Conservation (phyloP, 495 filamentous ascomycete species). For the Lasiosphaeris hirsuta region DNA sequence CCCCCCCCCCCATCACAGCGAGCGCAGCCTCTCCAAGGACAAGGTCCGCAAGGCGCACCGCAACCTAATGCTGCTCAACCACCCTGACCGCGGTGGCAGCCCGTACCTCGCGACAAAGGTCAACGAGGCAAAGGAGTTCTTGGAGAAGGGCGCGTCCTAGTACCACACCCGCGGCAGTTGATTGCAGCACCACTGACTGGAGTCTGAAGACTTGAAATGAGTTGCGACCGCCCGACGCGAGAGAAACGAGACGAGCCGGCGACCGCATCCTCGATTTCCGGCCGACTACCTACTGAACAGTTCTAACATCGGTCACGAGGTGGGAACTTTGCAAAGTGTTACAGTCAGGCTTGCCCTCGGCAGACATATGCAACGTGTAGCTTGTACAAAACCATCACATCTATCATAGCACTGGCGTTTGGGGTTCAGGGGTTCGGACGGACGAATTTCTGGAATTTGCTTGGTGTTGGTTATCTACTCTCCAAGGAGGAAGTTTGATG, state of each 20-base stretch:
- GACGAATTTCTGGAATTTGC: neutral
- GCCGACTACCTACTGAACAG: no score
- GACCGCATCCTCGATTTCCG: no score
- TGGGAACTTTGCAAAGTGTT: neutral
- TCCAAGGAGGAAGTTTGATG: no score
- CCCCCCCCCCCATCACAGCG: slow-evolving; percentile 55
- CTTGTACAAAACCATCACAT: slow-evolving; percentile 17
- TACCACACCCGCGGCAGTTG: no score
- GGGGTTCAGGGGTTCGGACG: neutral
- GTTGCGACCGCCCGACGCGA: no score
- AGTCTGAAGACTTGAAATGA: no score
- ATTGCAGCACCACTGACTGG: no score
- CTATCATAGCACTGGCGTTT: slow-evolving; percentile 31
- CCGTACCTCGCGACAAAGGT: slow-evolving; percentile 96
- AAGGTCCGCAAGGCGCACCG: slow-evolving; percentile 95
- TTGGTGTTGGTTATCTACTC: no score
- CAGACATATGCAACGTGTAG: no score
- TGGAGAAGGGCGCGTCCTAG: slow-evolving; percentile 64
- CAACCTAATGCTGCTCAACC: slow-evolving; percentile 94
- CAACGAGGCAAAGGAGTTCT: slow-evolving; percentile 94
- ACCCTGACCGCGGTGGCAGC: slow-evolving; percentile 94
- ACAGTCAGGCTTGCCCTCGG: no score
- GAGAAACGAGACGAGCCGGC: no score
- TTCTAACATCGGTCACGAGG: neutral
- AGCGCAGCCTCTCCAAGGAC: slow-evolving; percentile 80